These are phyloP conservation scores for Saraca asoca DNA, from an alignment of 331 rosid species.

Conservation along the genomic window DNA sequence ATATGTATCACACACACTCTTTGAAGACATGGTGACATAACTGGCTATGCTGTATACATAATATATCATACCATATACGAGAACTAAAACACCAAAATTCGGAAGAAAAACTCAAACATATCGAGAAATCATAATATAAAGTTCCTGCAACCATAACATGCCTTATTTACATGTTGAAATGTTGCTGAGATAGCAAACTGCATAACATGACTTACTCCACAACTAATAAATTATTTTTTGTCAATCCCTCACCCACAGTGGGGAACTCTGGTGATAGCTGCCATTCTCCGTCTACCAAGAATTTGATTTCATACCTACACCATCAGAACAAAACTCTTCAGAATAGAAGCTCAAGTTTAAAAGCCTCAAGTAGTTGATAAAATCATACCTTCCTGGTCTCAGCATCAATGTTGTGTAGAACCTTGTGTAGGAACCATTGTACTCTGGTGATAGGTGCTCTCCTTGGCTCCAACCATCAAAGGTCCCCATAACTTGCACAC, in stretches of 20 bases:
- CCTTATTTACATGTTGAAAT: background rate
- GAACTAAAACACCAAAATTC: too few relatives aligned
- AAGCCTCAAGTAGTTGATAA: constrained; percentile 9
- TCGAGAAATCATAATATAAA: too few relatives aligned
- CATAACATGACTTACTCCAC: constrained; percentile 46
- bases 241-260: constrained; percentile 75
- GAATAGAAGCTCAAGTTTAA: background rate
- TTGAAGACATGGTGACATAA: too few relatives aligned
- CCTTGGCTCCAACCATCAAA: constrained; percentile 99
- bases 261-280: constrained; percentile 77
- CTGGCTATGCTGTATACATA: too few relatives aligned
- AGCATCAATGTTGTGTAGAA: constrained; percentile 82
- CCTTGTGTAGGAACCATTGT: constrained; percentile 68
- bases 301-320: constrained; percentile 91
- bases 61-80: too few relatives aligned
- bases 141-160: too few relatives aligned
- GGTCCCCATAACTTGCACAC: constrained; percentile 91
- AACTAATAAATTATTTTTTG: constrained; percentile 64
- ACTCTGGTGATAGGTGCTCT: constrained; percentile 83
- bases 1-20: too few relatives aligned
- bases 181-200: constrained; percentile 19
- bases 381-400: constrained; percentile 77
- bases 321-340: background rate
- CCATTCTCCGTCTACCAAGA: constrained; percentile 94
- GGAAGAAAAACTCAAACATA: too few relatives aligned